phyloP scores from a whole-genome alignment of 1,284 basidiomycete genomes.

The Cutaneotrichosporon cavernicola region DNA sequence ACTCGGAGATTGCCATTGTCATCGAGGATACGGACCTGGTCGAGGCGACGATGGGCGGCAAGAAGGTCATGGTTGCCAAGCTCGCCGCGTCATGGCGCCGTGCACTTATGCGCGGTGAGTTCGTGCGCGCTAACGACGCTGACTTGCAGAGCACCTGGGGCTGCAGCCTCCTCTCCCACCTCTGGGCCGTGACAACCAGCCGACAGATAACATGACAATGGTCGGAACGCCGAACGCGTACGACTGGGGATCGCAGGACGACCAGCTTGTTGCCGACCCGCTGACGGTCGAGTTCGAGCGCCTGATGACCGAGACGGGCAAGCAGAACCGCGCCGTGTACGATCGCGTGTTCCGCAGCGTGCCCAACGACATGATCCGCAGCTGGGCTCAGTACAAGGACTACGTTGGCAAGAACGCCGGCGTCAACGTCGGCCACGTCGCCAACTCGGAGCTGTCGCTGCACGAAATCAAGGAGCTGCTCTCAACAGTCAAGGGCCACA shows the following conservation, averaged over 20 bases:
- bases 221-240: slow-evolving; percentile 66
- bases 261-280: slow-evolving; percentile 74
- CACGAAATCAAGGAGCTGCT: slow-evolving; percentile 71
- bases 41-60: slow-evolving; percentile 73
- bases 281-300: slow-evolving; percentile 62
- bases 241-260: slow-evolving; percentile 62
- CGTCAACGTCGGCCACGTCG: slow-evolving; percentile 72
- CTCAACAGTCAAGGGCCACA: slow-evolving; percentile 59
- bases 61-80: slow-evolving; percentile 54
- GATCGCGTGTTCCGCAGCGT: slow-evolving; percentile 54
- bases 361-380: slow-evolving; percentile 73
- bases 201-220: slow-evolving; percentile 68
- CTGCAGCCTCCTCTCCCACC: slow-evolving; percentile 58
- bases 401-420: slow-evolving; percentile 45
- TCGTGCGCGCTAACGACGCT: slow-evolving; percentile 5
- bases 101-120: slow-evolving; percentile 47
- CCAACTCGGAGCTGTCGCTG: slow-evolving; percentile 62
- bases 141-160: slow-evolving; percentile 76
- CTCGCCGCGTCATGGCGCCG: slow-evolving; percentile 48
- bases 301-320: slow-evolving; percentile 72
- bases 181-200: slow-evolving; percentile 53
- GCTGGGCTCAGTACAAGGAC: slow-evolving; percentile 75
- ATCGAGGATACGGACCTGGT: slow-evolving; percentile 80
- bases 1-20: slow-evolving; percentile 87
- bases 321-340: slow-evolving; percentile 73